Evolutionary conservation across 345 rosid species (phyloP).

Genomic region (Mangifera indica): DNA sequence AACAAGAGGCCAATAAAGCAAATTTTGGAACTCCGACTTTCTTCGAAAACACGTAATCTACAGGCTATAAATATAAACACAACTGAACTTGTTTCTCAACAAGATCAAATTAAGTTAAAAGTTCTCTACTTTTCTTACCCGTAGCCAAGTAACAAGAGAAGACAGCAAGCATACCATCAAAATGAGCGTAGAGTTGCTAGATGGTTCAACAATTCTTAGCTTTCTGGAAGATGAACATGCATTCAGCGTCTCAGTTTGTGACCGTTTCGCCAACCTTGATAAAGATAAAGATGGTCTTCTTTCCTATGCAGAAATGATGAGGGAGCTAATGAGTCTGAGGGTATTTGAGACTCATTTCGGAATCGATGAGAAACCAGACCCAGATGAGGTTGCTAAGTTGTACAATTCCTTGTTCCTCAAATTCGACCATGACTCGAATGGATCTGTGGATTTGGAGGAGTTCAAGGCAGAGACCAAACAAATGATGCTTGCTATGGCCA

Average conservation of each 20-base stretch:
- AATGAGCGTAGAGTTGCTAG: constrained; percentile 47
- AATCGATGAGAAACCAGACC: constrained; percentile 29
- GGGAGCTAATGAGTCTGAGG: constrained; percentile 42
- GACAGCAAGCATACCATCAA: too few relatives aligned
- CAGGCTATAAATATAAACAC: constrained; percentile 3
- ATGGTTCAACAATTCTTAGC: constrained; percentile 35
- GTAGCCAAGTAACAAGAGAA: neutral
- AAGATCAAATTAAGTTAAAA: neutral
- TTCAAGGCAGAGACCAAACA: constrained; percentile 42
- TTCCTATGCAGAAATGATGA: constrained; percentile 43
- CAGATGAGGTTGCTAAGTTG: constrained; percentile 24
- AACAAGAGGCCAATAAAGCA: neutral
- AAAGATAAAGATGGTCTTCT: constrained; percentile 36
- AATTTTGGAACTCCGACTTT: neutral
- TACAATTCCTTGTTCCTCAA: constrained; percentile 32
- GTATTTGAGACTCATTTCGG: constrained; percentile 44
- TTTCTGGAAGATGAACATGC: constrained; percentile 50
- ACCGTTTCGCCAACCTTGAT: constrained; percentile 36
- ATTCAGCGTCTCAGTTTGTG: constrained; percentile 19
- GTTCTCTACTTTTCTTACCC: neutral
- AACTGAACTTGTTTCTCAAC: neutral
- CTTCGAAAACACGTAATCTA: neutral
- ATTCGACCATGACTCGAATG: constrained; percentile 44
- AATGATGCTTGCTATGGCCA: constrained; percentile 51
- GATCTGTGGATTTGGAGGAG: constrained; percentile 42